Base-by-base conservation (phyloP, 2,329 filamentous ascomycete species). In the Lasiodiplodia gonubiensis region DNA sequence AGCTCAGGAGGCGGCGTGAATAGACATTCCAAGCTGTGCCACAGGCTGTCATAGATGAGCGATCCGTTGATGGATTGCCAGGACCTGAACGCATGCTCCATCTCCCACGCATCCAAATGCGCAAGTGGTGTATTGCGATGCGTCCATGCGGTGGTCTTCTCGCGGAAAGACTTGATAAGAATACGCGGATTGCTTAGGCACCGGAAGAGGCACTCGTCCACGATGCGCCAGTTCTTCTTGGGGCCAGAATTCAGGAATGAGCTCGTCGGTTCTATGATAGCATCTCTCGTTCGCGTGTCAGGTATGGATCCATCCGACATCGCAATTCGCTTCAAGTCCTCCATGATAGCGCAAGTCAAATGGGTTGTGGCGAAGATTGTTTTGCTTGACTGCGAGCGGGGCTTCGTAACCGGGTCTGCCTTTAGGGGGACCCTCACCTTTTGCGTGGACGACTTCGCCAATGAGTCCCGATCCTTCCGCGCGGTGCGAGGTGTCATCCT, bases 41-140 rank as follows among this genome's bases (percentile, higher is more conserved):
- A 79, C 0, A 80, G 71, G 63, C 75, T 77, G 60, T 80, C 77
- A 57, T 79, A 79, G 12, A 80, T 69, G 11, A 80, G 70, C 16
- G 77, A 70, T 12, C 75, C 76, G 66, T 76, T 79, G 8, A 71
- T 70, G 37, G 66, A 71, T 10, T 73, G 72, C 79, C 77, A 80
- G 30, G 74, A 71, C 33, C 72, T 69, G 54, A 80, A 79, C 0
- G 75, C 73, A n/a, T 73, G 69, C 2, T 69, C 70, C 66, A 79
- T 66, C 30, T 71, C 70, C 16, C 68, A 52, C 18, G 77, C 74
- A 64, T 80, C 73, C 7, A 79, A 71, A 21, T 67, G 64, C 14
- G 53, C 53, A 2, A 67, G 35, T 30, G 54, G 54, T 0, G 46
- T 52, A 14, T 16, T 33, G 30, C 66, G 66, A 25, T 49, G 46